These are phyloP conservation scores for Fusarium annulatum DNA, from an alignment of 2,329 filamentous ascomycete species.

Conservation along the genomic window DNA sequence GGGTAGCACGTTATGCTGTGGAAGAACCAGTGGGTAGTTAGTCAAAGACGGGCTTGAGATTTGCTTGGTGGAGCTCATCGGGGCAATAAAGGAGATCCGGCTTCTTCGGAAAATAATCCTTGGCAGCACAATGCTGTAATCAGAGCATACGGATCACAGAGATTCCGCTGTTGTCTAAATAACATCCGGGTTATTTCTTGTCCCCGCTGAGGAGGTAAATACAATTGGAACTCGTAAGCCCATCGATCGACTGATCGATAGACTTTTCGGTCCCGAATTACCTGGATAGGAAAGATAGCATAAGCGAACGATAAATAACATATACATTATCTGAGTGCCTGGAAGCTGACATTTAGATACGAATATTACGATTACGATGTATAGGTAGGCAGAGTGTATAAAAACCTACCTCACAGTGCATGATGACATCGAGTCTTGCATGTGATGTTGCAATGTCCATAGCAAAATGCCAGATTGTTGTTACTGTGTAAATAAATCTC, in stretches of 20 bases:
- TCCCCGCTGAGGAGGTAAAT: not conserved
- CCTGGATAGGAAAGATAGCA: slow-evolving; percentile 15
- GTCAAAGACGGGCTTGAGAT: not conserved
- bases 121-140: slow-evolving; percentile 13
- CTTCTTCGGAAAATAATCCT: slow-evolving; percentile 34
- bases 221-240: slow-evolving; percentile 5
- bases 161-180: slow-evolving; percentile 17
- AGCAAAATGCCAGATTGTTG: not conserved
- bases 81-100: slow-evolving; percentile 27
- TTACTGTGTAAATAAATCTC: slow-evolving; percentile 4
- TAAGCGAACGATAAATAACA: not conserved
- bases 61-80: slow-evolving; percentile 11
- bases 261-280: slow-evolving; percentile 10
- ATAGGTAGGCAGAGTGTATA: not conserved
- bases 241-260: slow-evolving; percentile 29
- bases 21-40: not conserved
- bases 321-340: not conserved
- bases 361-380: slow-evolving; percentile 12
- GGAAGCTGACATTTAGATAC: not conserved
- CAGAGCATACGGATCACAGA: slow-evolving; percentile 29
- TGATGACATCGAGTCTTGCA: not conserved
- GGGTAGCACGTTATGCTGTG: not conserved
- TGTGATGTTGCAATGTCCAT: not conserved
- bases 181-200: not conserved
- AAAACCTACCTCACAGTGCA: not conserved